phyloP scores from a whole-genome alignment of 768 basidiomycete genomes.

The Jaapia argillacea region DNA sequence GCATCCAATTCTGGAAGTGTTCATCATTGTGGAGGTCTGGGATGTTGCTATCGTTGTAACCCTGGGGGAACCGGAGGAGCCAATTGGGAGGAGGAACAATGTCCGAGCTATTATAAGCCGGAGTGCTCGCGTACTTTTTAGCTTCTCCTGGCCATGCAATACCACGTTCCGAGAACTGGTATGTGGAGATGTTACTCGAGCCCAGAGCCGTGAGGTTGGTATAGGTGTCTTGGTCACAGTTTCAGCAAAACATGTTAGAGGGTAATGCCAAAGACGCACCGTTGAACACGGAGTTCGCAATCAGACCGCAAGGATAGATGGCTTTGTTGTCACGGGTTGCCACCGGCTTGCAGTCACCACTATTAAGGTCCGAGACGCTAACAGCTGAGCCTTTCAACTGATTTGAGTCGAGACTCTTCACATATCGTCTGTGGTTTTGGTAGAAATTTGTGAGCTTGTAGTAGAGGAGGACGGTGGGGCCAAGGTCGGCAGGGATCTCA shows the following conservation, averaged over 20 bases:
- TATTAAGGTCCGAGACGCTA: conserved; percentile 35
- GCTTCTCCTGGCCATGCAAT: conserved; percentile 97
- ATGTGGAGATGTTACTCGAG: conserved; percentile 39
- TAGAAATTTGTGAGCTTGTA: conserved; percentile 96
- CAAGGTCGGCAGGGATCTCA: conserved; percentile 68
- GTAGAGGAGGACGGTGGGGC: conserved; percentile 77
- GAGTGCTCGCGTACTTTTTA: conserved; percentile 73
- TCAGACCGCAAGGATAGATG: conserved; percentile 93
- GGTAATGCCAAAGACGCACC: too few relatives aligned
- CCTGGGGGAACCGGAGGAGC: conserved; percentile 58
- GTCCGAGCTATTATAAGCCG: conserved; percentile 49
- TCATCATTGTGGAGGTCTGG: conserved; percentile 69
- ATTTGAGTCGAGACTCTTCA: conserved; percentile 77
- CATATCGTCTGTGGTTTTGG: conserved; percentile 98
- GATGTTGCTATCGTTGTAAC: conserved; percentile 52
- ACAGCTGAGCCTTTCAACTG: conserved; percentile 75
- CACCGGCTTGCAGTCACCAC: conserved; percentile 85
- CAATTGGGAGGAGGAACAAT: conserved; percentile 95
- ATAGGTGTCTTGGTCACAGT: too few relatives aligned
- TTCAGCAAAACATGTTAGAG: too few relatives aligned
- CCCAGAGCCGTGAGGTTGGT: conserved; percentile 50
- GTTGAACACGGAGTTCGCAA: conserved; percentile 96
- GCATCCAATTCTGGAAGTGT: conserved; percentile 99
- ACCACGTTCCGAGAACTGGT: conserved; percentile 63
- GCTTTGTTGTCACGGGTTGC: conserved; percentile 38